phyloP scores from a whole-genome alignment of 2,329 filamentous ascomycete genomes.

The Aspergillus costaricaensis region DNA sequence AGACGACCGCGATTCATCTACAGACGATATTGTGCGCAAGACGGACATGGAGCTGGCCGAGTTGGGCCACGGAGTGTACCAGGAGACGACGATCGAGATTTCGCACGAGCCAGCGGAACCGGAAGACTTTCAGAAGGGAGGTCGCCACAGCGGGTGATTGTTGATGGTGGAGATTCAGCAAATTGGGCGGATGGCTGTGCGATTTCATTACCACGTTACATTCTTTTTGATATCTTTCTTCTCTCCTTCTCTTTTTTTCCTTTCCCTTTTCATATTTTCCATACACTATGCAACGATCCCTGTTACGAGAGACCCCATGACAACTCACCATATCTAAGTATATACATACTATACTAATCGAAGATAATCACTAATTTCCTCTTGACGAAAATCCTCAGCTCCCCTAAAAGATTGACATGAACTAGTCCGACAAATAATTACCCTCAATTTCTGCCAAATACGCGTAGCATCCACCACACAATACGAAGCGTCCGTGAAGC shows the following conservation, averaged over 20 bases:
- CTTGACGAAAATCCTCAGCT: not conserved
- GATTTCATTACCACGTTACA: not conserved
- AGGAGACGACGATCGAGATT: constrained; percentile 47
- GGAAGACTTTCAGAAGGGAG: constrained; percentile 15
- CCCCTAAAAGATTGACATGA: not conserved
- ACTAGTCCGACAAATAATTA: not conserved
- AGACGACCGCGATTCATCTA: constrained; percentile 44
- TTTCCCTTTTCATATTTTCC: not conserved
- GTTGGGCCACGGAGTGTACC: constrained; percentile 41
- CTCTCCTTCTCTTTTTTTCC: not conserved
- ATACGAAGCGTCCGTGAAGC: not conserved
- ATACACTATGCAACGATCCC: not conserved
- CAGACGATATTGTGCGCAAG: constrained; percentile 45
- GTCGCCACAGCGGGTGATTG: constrained; percentile 11
- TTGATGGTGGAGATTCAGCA: not conserved
- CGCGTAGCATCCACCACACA: not conserved
- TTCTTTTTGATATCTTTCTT: not conserved
- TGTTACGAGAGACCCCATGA: constrained; percentile 2
- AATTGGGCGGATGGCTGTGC: not conserved
- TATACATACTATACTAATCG: not conserved
- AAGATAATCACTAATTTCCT: not conserved
- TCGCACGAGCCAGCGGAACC: constrained; percentile 36
- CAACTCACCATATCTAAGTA: not conserved
- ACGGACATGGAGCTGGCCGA: constrained; percentile 34
- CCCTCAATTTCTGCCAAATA: not conserved